Evolutionary conservation across 2,329 filamentous ascomycete genomes (phyloP).

Genomic region (Pyricularia grisea): DNA sequence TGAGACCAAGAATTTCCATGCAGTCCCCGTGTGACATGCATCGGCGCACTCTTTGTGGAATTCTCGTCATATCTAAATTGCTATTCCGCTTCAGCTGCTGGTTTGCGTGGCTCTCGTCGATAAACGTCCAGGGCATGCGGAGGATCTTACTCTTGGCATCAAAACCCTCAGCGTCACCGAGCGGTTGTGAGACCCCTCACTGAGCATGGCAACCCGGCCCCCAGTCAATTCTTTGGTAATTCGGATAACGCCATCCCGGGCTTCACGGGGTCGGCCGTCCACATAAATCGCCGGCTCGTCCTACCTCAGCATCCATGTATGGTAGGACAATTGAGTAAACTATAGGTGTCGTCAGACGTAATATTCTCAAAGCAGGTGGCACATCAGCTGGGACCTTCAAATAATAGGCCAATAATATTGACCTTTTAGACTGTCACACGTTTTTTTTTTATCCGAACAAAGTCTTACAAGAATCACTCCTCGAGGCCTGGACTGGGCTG

Average conservation of each 20-base stretch:
- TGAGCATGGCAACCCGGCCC: background rate
- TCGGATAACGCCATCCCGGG: background rate
- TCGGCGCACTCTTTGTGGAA: background rate
- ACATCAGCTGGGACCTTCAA: background rate
- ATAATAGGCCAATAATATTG: background rate
- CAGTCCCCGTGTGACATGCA: background rate
- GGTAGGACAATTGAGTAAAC: background rate
- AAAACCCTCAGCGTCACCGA: background rate
- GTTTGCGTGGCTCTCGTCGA: background rate
- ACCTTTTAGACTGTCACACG: background rate
- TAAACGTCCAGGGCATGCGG: background rate
- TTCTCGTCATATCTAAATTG: background rate
- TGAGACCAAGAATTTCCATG: background rate
- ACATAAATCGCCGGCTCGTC: background rate
- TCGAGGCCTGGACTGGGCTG: background rate
- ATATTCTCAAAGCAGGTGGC: background rate
- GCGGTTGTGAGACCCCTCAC: background rate
- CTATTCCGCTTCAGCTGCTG: background rate
- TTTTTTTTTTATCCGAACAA: background rate
- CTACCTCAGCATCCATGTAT: background rate
- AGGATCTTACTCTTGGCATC: background rate
- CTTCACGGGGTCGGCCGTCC: background rate
- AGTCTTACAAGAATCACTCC: background rate
- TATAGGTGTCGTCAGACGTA: background rate
- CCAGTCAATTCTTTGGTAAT: background rate